Conservation (phyloP, 208 protist species). For the Entamoeba invadens region DNA sequence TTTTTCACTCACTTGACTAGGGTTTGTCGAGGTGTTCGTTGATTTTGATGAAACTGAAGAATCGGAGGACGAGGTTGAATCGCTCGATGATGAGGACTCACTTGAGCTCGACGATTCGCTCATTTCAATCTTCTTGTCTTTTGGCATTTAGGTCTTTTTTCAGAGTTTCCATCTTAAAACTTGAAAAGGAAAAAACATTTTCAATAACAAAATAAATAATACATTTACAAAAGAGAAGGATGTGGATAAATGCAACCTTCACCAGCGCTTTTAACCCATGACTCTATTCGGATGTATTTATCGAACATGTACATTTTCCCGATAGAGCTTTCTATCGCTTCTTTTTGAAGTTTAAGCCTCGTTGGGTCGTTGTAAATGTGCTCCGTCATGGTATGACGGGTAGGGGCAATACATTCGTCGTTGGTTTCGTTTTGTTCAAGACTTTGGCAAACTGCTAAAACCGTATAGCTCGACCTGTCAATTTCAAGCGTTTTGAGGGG, state of each 20-base stretch:
- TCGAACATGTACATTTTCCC: neutral
- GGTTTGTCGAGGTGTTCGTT: neutral
- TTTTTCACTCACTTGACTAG: neutral
- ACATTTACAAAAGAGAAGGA: neutral
- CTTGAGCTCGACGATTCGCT: neutral
- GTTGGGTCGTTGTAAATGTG: no score
- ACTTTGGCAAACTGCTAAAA: no score
- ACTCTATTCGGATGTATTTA: neutral
- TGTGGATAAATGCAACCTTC: neutral
- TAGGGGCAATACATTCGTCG: no score
- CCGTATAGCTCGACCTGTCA: no score
- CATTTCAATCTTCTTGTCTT: neutral
- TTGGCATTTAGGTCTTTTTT: neutral
- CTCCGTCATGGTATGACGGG: no score
- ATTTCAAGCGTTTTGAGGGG: no score
- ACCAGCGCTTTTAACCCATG: neutral
- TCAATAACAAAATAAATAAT: neutral
- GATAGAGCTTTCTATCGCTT: no score
- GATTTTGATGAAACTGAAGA: neutral
- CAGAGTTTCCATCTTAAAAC: neutral
- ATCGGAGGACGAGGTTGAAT: neutral
- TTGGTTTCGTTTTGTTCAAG: no score
- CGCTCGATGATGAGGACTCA: neutral
- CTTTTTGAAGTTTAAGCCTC: no score
- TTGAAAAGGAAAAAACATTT: neutral